Evolutionary conservation across 176 grass and related monocot species (phyloP), one percentile per base, ranked within the genome.

Genomic region (Cocos nucifera): DNA sequence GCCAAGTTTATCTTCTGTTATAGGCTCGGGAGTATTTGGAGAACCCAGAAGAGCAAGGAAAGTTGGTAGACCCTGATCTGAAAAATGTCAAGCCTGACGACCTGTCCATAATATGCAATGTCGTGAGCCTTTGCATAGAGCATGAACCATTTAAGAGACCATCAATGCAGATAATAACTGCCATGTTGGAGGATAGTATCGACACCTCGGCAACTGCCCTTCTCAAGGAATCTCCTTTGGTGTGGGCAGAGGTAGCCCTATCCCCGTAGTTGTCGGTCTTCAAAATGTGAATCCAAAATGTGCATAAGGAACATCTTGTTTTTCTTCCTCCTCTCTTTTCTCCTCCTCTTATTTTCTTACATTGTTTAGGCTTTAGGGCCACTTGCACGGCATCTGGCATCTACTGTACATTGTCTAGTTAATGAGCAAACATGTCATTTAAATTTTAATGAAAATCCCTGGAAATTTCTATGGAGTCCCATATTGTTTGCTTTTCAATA

Each of bases 81-180:
- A 78, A 26, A 0, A 63, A 80, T 39, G 84, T 77, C 20, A 73
- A 80, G 21, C 60, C 75, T 0, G 73, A 97, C 66, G 84, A 97
- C 29, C 81, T 97, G 0, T 78, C 67, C 0, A 80, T 85, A 0
- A 58, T 97, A 56, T 97, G 92, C 64, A 91, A 84, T 60, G 92
- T 89, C 56, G 92, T 85, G 53, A 88, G 73, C 61, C 73, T 83
- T 15, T 97, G 92, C 79, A 64, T 97, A 39, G 92, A 97, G 66
- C 78, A 81, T 6, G 92, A 97, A 66, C 78, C 78, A 3, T 78
- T 73, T 0, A 97, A 97, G 81, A 75, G 92, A 17, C 87, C 83
- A 17, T 91, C 87, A 17, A 96, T 96, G 87, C 87, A 96, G 75
- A 82, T 88, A 48, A 88, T 97, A 28, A 76, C 75, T 0, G 83